phyloP scores from a whole-genome alignment of 495 filamentous ascomycete genomes.

The Bryoglossum gracile region DNA sequence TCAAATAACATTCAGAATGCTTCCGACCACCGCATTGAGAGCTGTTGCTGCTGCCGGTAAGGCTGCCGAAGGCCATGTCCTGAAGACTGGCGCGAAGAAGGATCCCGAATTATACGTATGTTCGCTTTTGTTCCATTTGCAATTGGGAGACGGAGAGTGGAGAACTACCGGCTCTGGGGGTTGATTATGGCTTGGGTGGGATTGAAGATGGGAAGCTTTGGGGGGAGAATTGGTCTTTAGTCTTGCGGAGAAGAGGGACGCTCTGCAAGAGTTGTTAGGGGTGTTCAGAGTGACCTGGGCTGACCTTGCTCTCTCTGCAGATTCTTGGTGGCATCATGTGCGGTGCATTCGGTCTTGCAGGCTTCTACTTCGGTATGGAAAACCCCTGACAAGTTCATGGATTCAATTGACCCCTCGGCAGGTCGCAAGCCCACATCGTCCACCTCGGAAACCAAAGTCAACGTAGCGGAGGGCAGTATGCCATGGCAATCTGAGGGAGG shows the following conservation, averaged over 20 bases:
- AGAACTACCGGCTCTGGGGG: too few species aligned
- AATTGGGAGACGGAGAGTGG: too few species aligned
- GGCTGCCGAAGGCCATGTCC: slow-evolving; percentile 21
- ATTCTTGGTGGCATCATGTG: slow-evolving; percentile 90
- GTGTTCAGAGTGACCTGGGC: too few species aligned
- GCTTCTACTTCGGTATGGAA: slow-evolving; percentile 68
- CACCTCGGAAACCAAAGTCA: slow-evolving; percentile 71
- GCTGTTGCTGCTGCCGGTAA: slow-evolving; percentile 32
- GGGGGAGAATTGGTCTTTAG: too few species aligned
- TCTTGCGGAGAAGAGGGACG: too few species aligned
- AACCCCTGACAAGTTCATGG: background rate
- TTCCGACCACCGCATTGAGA: slow-evolving; percentile 45
- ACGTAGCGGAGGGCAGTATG: slow-evolving; percentile 67
- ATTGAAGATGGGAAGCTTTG: too few species aligned
- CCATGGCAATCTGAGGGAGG: slow-evolving; percentile 72
- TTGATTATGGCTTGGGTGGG: too few species aligned
- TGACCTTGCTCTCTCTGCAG: slow-evolving; percentile 43
- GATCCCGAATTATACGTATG: slow-evolving; percentile 80
- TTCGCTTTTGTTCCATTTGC: too few species aligned
- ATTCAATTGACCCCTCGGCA: slow-evolving; percentile 30
- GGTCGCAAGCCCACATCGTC: slow-evolving; percentile 80
- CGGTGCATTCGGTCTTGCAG: slow-evolving; percentile 75
- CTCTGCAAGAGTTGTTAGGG: too few species aligned
- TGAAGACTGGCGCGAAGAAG: slow-evolving; percentile 61
- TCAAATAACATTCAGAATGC: slow-evolving; percentile 34